Evolutionary conservation across 2,329 filamentous ascomycete species (phyloP).

Genomic region (Aspergillus pseudoterreus): DNA sequence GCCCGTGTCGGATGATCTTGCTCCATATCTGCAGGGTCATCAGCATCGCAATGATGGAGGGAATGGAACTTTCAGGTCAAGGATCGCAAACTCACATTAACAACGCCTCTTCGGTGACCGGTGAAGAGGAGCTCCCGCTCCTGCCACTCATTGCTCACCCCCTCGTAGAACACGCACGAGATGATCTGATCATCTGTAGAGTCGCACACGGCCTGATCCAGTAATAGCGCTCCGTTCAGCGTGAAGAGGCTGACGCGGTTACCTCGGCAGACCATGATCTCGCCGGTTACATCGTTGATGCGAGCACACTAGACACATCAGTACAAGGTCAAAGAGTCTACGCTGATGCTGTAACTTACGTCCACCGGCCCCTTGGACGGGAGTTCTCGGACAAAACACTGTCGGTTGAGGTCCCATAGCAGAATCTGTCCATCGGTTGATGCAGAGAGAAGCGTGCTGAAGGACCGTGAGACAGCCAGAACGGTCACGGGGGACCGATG

Average conservation of each 20-base stretch:
- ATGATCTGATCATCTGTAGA: constrained; percentile 70
- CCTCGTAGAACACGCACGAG: constrained; percentile 89
- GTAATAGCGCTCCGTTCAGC: constrained; percentile 77
- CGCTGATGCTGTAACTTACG: constrained; percentile 25
- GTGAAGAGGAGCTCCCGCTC: constrained; percentile 85
- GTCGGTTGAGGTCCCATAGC: constrained; percentile 90
- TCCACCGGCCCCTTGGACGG: constrained; percentile 52
- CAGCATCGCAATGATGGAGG: constrained; percentile 5
- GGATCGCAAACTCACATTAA: constrained; percentile 55
- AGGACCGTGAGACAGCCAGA: constrained; percentile 80
- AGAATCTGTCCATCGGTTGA: constrained; percentile 78
- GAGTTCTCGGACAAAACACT: constrained; percentile 77
- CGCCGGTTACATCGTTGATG: constrained; percentile 87
- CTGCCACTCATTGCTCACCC: constrained; percentile 84
- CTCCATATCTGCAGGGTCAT: constrained; percentile 50
- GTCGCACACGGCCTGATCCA: constrained; percentile 77
- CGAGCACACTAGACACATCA: constrained; percentile 63
- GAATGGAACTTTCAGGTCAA: not conserved
- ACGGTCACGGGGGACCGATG: constrained; percentile 80
- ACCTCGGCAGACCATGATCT: constrained; percentile 80
- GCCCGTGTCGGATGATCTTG: constrained; percentile 55
- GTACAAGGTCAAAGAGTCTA: not conserved
- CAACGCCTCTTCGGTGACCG: constrained; percentile 76
- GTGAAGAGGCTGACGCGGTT: constrained; percentile 74
- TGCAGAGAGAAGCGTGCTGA: constrained; percentile 81